Conservation (phyloP, 2,329 filamentous ascomycete species). For the Pleoardoris graminearum region DNA sequence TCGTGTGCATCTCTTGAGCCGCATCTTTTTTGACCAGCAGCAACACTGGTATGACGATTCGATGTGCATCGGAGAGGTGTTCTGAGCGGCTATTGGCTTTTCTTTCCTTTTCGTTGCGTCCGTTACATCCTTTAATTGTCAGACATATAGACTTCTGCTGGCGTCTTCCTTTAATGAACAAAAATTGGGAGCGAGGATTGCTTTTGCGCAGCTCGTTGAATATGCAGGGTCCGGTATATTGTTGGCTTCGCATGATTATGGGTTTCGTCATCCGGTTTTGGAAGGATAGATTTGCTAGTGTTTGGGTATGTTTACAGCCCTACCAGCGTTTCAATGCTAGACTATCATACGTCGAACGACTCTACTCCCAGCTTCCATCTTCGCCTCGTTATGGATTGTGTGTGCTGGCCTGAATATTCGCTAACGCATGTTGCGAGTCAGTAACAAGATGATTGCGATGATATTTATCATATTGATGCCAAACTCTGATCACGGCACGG, state of each 20-base stretch:
- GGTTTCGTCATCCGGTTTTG: not conserved
- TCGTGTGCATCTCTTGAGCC: slow-evolving; percentile 33
- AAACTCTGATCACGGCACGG: no score
- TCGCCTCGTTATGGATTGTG: not conserved
- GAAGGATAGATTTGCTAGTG: not conserved
- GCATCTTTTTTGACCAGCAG: slow-evolving; percentile 31
- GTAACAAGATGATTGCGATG: no score
- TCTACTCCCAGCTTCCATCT: not conserved
- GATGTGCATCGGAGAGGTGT: slow-evolving; percentile 43
- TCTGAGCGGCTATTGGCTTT: slow-evolving; percentile 24
- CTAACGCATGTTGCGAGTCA: no score
- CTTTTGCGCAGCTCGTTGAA: slow-evolving; percentile 3
- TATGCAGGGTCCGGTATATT: no score
- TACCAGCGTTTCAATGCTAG: not conserved
- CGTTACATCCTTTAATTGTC: slow-evolving; percentile 26
- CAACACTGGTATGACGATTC: slow-evolving; percentile 34
- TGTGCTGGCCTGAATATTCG: no score
- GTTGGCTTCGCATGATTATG: not conserved
- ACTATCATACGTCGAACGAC: slow-evolving; percentile 1
- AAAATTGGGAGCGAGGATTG: not conserved
- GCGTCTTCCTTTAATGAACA: slow-evolving; percentile 1
- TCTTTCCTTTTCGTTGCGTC: slow-evolving; percentile 19
- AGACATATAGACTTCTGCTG: slow-evolving; percentile 21
- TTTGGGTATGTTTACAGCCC: not conserved
- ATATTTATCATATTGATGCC: no score